Conservation (phyloP, 352 stramenopile genomes). For the Phytophthora hybrid region DNA sequence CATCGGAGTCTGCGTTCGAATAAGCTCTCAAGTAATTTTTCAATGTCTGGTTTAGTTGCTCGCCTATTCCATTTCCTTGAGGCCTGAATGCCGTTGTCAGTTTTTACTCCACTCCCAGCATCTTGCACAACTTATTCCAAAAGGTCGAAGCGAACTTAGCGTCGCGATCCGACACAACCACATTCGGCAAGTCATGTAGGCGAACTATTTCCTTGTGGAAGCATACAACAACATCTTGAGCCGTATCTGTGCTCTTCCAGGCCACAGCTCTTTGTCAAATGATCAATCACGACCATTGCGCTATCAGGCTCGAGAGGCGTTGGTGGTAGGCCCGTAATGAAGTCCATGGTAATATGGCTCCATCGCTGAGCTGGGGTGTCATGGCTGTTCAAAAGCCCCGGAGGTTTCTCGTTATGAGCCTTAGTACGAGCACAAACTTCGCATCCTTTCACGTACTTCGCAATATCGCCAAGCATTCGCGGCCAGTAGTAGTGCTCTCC, state of each 20-base stretch:
- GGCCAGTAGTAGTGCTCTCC: too few relatives aligned
- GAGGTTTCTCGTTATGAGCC: too few relatives aligned
- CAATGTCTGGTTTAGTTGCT: conserved; percentile 11
- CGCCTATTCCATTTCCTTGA: conserved; percentile 15
- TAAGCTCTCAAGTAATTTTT: conserved; percentile 21
- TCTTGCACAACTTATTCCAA: conserved; percentile 15
- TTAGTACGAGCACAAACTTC: too few relatives aligned
- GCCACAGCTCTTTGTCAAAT: conserved; percentile 20
- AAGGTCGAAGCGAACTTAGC: conserved; percentile 17
- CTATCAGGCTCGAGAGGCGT: not conserved
- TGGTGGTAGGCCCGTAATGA: not conserved
- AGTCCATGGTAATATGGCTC: too few relatives aligned
- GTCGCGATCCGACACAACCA: conserved; percentile 25
- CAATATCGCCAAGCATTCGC: too few relatives aligned
- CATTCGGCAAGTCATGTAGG: conserved; percentile 14
- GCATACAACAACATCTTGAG: conserved; percentile 17
- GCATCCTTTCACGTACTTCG: too few relatives aligned
- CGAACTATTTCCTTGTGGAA: conserved; percentile 29
- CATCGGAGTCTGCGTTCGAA: conserved; percentile 6
- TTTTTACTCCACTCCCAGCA: conserved; percentile 10
- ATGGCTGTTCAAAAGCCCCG: too few relatives aligned
- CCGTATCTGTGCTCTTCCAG: conserved; percentile 3
- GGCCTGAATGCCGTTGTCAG: conserved; percentile 21
- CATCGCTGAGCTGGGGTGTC: too few relatives aligned
- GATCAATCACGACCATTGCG: conserved; percentile 28